Base-by-base conservation (phyloP, 257 asterid genomes). In the Ligustrum vulgare region DNA sequence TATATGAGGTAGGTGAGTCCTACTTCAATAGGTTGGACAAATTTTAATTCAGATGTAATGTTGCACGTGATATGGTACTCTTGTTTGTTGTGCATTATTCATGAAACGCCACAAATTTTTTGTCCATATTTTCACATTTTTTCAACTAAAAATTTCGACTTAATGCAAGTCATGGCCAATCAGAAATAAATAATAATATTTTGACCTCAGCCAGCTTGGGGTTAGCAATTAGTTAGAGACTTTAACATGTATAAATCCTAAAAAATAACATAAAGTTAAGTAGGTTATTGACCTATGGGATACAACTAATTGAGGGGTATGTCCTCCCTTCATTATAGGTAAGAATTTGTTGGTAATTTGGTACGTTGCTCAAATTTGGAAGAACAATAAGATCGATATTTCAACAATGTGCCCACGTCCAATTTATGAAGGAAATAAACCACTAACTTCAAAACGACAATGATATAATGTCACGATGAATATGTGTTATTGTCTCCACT, bases 1-100 rank as follows among this genome's bases (percentile, higher is more conserved):
- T 36, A 47, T 45, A 8, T 32, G 33, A 70, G 71, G 73, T 74
- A 62, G 82, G 75, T 39, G 7, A 64, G 34, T 66, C 45, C 43
- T 78, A 68, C 79, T 45, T 78, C 31, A 78, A 33, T 51, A 63
- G 73, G 72, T 71, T 36, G 82, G 45, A 76, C 70, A 67, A 63
- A 74, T 60, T 83, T 68, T 72, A 78, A 80, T 60, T 60, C 49
- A 75, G 2, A 72, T 69, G 33, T 36, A 75, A 69, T 31, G 83
- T 78, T 78, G 76, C 87, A 78, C 76, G 87, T 84, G 85, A 84
- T 74, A 47, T 60, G 7, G 67, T 60, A 60, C 67, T 60, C 67
- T 60, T 60, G 67, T 60, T 60, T 60, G 67, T 10, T 60, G 67
- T 60, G 67, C 67, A 25, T 10, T 8, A 3, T 22, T 60, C 33